phyloP scores from a whole-genome alignment of 2,329 filamentous ascomycete species.

The Pseudodiploospora longispora region DNA sequence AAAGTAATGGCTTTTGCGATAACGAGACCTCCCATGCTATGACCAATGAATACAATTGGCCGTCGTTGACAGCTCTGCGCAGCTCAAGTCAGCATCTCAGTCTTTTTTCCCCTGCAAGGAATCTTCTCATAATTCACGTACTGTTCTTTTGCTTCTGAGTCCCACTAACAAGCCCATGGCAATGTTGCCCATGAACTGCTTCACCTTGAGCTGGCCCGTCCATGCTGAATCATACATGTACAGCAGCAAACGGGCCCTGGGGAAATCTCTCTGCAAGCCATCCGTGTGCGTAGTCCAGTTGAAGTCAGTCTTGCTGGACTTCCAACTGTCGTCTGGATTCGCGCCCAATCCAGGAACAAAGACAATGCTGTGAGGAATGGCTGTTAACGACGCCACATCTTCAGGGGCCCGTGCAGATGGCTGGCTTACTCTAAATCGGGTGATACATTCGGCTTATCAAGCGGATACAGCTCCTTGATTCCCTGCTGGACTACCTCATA shows the following conservation, averaged over 20 bases:
- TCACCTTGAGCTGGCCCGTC: conserved; percentile 31
- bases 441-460: conserved; percentile 15
- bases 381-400: not conserved
- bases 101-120: not conserved
- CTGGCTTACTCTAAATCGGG: conserved; percentile 27
- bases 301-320: conserved; percentile 26
- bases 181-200: conserved; percentile 31
- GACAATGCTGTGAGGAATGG: conserved; percentile 23
- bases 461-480: conserved; percentile 29
- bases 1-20: conserved; percentile 29
- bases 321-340: conserved; percentile 31
- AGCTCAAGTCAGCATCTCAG: conserved; percentile 10
- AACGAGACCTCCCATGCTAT: conserved; percentile 37
- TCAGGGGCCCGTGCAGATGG: too few species aligned
- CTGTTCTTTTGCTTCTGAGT: conserved; percentile 26
- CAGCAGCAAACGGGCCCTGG: conserved; percentile 29
- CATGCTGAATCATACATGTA: conserved; percentile 36
- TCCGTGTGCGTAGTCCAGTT: conserved; percentile 31
- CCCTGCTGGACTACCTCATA: conserved; percentile 30
- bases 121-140: conserved; percentile 6
- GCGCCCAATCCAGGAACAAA: conserved; percentile 34
- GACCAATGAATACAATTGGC: conserved; percentile 35
- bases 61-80: conserved; percentile 1
- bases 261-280: conserved; percentile 30
- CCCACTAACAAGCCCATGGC: conserved; percentile 28